Percentiles rank a stretch among this genome's conserved stretches.
Conservation (phyloP, 495 filamentous ascomycete species). For the Haplographium delicatum region DNA sequence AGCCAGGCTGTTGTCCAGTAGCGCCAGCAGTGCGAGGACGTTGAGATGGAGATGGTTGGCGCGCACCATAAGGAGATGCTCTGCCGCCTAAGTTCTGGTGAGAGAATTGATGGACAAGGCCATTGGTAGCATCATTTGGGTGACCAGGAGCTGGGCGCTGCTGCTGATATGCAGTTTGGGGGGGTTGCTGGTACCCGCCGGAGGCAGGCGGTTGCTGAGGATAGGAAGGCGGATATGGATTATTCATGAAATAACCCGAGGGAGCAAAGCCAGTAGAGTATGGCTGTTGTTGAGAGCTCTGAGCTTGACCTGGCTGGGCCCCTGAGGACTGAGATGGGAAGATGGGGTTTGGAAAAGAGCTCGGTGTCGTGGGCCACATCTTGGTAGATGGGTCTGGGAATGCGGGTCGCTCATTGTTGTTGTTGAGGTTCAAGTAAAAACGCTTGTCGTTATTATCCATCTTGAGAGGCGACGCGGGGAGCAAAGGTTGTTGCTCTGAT, state of each 20-base stretch:
- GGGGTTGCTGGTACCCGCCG: conserved; percentile 30
- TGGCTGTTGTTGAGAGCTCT: conserved; percentile 39
- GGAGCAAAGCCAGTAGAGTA: conserved; percentile 44
- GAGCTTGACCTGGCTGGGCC: conserved; percentile 30
- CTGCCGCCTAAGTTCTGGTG: conserved; percentile 88
- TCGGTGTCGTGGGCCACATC: conserved; percentile 95
- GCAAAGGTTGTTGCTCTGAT: too few relatives aligned
- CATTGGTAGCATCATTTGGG: conserved; percentile 69
- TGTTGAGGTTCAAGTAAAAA: conserved; percentile 69
- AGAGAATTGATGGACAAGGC: conserved; percentile 90
- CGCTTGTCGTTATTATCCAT: conserved; percentile 44
- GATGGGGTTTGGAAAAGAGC: conserved; percentile 90
- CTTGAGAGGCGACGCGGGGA: too few relatives aligned
- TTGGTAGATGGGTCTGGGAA: conserved; percentile 70
- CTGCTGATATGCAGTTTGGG: conserved; percentile 47
- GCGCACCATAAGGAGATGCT: conserved; percentile 58
- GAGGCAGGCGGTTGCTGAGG: conserved; percentile 27
- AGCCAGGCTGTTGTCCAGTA: conserved; percentile 50
- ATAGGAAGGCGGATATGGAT: conserved; percentile 33
- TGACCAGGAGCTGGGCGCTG: conserved; percentile 43
- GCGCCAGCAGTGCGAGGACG: conserved; percentile 76
- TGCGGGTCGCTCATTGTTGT: conserved; percentile 55
- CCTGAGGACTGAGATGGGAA: conserved; percentile 44
- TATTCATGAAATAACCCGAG: conserved; percentile 62
- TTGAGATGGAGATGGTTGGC: conserved; percentile 64